Base-by-base conservation (phyloP, 106 monocot species). In the Chionographis japonica region DNA sequence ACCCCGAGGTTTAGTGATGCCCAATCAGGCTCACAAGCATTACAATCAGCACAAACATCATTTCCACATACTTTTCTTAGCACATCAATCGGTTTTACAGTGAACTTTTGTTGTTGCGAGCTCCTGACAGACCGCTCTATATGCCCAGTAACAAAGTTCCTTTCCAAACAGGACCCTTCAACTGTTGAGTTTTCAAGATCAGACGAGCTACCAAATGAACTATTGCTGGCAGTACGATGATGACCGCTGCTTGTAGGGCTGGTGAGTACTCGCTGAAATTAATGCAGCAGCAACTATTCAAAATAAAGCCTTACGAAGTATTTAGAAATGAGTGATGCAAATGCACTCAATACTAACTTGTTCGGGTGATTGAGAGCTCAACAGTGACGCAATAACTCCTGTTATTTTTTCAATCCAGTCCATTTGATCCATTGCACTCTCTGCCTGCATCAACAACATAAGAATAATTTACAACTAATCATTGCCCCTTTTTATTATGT, bases 391-490 rank as follows among this genome's bases (percentile, higher is more conserved):
- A 81, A 99, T 99, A 52, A 99, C 98, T 41, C 98, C 98, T 56
- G 98, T 99, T 75, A 99, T 99, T 68, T 99, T 99, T 72, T 99
- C 98, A 73, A 99, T 88, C 98, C 98, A 99, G 76, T 99, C 98
- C 90, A 93, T 99, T 68, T 99, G 93, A 85, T 99, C 98, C 73
- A 86, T 69, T 56, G 98, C 87, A 79, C 90, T 99, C 76, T 99
- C 98, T 17, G 98, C 98, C 98, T 99, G 77, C 68, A 64, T 46
- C 46, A 72, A 60, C 38, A 78, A 67, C 66, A 27, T 27, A 58
- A 67, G 8, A 64, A 66, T 58, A 43, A 12, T 37, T 14, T 14
- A 13, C 40, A 27, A 27, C 27, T 27, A 27, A 27, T 27, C 27
- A 27, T 0, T 27, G 0, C 27, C 27, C 27, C 27, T 27, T 27